These are phyloP conservation scores for Metschnikowia bowlesiae DNA, from an alignment of 805 yeast genomes.

Conservation along the genomic window DNA sequence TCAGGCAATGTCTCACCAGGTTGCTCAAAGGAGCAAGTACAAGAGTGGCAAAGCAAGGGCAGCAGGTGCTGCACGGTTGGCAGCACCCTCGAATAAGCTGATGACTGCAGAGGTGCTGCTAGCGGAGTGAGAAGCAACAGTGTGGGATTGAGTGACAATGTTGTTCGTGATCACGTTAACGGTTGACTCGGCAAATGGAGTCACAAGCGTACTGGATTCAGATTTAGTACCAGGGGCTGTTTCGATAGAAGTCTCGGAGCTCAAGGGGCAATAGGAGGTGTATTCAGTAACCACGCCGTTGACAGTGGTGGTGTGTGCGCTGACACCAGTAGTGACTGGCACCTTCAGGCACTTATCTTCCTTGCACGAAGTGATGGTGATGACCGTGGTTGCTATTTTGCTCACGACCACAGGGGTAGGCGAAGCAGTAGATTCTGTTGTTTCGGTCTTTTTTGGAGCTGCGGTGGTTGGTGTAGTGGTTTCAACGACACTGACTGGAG, in stretches of 20 bases:
- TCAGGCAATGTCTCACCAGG: background rate
- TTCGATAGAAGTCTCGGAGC: slow-evolving; percentile 1
- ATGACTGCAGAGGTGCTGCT: slow-evolving; percentile 5
- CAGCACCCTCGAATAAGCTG: slow-evolving; percentile 29
- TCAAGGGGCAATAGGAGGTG: slow-evolving; percentile 15
- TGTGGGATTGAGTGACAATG: slow-evolving; percentile 32
- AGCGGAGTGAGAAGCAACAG: slow-evolving; percentile 13
- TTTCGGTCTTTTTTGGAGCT: background rate
- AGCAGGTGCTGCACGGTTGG: slow-evolving; percentile 23
- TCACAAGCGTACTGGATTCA: slow-evolving; percentile 1
- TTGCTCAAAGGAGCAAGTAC: slow-evolving; percentile 14
- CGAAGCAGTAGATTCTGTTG: background rate
- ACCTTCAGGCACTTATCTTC: slow-evolving; percentile 26
- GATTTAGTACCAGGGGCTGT: background rate
- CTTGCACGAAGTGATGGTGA: slow-evolving; percentile 38
- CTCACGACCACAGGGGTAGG: background rate
- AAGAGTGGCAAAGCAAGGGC: slow-evolving; percentile 21
- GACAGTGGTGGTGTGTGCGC: slow-evolving; percentile 10
- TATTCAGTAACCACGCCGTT: slow-evolving; percentile 10
- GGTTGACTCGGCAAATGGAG: slow-evolving; percentile 15
- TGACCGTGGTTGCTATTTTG: slow-evolving; percentile 14
- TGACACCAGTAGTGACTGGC: slow-evolving; percentile 16
- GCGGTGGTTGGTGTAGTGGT: no score
- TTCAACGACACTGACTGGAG: no score
- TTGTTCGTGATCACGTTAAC: slow-evolving; percentile 41